Evolutionary conservation across 2,329 filamentous ascomycete genomes (phyloP).

Genomic region (Colletotrichum eremochloae): DNA sequence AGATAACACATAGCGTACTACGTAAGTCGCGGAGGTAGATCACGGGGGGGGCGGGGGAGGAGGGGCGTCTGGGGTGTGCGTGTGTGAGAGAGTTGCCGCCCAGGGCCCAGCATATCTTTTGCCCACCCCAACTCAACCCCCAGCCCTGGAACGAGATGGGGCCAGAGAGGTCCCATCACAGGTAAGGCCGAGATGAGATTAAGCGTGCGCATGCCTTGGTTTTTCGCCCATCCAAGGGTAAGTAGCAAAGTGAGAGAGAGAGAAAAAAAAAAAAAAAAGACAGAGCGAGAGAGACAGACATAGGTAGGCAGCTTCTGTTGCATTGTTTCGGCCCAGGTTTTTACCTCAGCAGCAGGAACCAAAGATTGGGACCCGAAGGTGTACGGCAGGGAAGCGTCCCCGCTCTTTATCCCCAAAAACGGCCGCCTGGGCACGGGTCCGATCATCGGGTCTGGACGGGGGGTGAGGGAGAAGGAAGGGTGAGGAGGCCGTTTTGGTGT

Average conservation of each 20-base stretch:
- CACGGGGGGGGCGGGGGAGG: neutral
- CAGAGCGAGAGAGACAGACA: too few species aligned
- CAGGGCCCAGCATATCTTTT: neutral
- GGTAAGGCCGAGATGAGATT: neutral
- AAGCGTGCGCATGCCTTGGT: neutral
- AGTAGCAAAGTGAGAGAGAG: neutral
- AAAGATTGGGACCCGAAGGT: too few species aligned
- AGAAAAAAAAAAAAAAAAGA: neutral
- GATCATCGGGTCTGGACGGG: slow-evolving; percentile 9
- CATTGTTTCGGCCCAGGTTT: too few species aligned
- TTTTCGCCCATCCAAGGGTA: neutral
- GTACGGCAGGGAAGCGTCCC: neutral
- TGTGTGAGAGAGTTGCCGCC: neutral
- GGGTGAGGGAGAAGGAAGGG: neutral
- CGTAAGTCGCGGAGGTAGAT: neutral
- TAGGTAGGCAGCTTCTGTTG: too few species aligned
- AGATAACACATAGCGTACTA: neutral
- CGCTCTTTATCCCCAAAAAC: slow-evolving; percentile 8
- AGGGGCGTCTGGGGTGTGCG: neutral
- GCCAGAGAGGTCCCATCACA: slow-evolving; percentile 1
- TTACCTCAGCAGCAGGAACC: neutral
- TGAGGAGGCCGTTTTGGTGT: neutral
- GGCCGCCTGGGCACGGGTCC: slow-evolving; percentile 17
- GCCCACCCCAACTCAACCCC: neutral
- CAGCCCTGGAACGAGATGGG: slow-evolving; percentile 11